phyloP scores from a whole-genome alignment of 176 grass and related monocot species.

The Puccinellia tenuiflora region DNA sequence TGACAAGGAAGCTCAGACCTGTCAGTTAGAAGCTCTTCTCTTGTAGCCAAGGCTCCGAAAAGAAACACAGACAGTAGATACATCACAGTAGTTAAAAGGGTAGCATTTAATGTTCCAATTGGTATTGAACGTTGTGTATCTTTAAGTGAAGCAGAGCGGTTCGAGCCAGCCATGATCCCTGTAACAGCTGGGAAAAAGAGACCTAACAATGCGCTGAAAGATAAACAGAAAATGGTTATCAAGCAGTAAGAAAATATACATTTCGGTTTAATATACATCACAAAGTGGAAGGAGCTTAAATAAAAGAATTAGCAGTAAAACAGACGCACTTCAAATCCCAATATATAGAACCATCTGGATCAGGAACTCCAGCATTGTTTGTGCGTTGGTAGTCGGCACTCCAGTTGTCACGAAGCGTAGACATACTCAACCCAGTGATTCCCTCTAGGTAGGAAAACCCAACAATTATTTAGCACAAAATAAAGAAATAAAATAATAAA shows the following conservation, averaged over 20 bases:
- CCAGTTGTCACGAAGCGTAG: slow-evolving; percentile 79
- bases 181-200: slow-evolving; percentile 94
- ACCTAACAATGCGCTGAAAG: slow-evolving; percentile 74
- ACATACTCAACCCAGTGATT: slow-evolving; percentile 73
- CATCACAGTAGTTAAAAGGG: slow-evolving; percentile 59
- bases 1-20: slow-evolving; percentile 47
- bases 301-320: neutral
- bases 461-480: neutral
- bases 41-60: slow-evolving; percentile 84
- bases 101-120: slow-evolving; percentile 76
- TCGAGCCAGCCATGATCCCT: slow-evolving; percentile 97
- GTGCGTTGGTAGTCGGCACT: slow-evolving; percentile 75
- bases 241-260: neutral
- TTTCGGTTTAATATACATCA: neutral
- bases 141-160: slow-evolving; percentile 86
- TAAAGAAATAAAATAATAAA: neutral
- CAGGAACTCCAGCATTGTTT: slow-evolving; percentile 82
- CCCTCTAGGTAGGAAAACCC: slow-evolving; percentile 31
- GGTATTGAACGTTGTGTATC: slow-evolving; percentile 94
- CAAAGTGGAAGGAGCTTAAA: neutral
- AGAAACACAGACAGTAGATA: slow-evolving; percentile 79
- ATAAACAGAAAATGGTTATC: neutral
- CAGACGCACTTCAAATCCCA: slow-evolving; percentile 89
- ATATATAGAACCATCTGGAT: slow-evolving; percentile 63
- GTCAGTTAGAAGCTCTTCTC: slow-evolving; percentile 84